Evolutionary conservation across 2,329 filamentous ascomycete species (phyloP).

Genomic region (Helicocarpus griseus): DNA sequence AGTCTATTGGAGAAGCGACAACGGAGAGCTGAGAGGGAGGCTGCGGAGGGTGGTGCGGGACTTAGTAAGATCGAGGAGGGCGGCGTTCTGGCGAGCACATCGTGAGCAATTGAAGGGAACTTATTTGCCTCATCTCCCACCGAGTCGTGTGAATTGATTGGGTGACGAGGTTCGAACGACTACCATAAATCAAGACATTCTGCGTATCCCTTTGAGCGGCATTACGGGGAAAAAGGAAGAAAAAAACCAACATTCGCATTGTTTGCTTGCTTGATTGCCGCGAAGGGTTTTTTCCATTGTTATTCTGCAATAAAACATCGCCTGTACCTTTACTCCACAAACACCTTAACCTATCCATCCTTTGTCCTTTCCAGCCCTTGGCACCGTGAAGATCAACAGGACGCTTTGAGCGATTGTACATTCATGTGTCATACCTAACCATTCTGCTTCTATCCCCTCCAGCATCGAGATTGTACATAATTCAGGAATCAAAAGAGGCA

Average conservation of each 20-base stretch:
- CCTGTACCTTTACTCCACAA: not conserved
- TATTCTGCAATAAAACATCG: not conserved
- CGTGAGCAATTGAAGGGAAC: slow-evolving; percentile 17
- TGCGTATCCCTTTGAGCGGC: not conserved
- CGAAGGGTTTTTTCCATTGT: not conserved
- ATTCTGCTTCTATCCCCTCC: too few relatives aligned
- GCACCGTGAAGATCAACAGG: not conserved
- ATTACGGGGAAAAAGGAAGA: not conserved
- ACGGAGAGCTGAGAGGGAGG: slow-evolving; percentile 60
- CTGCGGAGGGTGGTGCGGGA: slow-evolving; percentile 16
- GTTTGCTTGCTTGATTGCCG: not conserved
- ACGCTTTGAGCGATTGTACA: not conserved
- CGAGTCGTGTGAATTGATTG: not conserved
- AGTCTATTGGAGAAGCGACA: slow-evolving; percentile 80
- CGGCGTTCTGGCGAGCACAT: slow-evolving; percentile 26
- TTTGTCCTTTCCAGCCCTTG: not conserved
- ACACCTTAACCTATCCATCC: not conserved
- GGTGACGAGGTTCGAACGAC: not conserved
- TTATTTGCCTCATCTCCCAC: not conserved
- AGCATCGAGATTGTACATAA: too few relatives aligned
- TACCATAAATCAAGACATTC: not conserved
- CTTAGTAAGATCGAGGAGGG: slow-evolving; percentile 25
- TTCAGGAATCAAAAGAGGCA: too few relatives aligned
- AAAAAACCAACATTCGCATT: not conserved
- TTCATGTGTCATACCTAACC: too few relatives aligned